A percentile compares a stretch with the other conserved stretches of the same genome.
phyloP scores from a whole-genome alignment of 2,329 filamentous ascomycete species.

The Drechslerella dactyloides region DNA sequence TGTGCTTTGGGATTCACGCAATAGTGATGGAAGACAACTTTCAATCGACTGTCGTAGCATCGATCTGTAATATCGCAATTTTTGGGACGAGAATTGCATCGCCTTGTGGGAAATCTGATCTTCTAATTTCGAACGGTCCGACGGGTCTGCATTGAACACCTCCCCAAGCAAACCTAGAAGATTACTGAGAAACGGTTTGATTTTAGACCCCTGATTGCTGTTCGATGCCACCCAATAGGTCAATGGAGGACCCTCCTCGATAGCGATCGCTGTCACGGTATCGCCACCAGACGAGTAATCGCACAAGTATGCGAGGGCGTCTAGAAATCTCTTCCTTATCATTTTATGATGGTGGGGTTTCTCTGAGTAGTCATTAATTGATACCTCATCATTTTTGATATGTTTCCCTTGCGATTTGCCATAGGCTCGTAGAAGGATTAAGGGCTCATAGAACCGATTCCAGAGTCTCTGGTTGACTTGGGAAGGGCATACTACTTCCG shows the following conservation, averaged over 20 bases:
- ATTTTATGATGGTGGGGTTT: not conserved
- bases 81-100: constrained; percentile 1
- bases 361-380: not conserved
- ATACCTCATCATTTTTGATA: not conserved
- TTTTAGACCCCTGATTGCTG: not conserved
- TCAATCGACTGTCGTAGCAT: not conserved
- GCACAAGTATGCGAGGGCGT: constrained; percentile 18
- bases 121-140: not conserved
- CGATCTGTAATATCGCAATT: not conserved
- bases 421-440: constrained; percentile 11
- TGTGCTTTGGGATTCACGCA: not conserved
- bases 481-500: not conserved
- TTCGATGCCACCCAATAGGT: constrained; percentile 22
- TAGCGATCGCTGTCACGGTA: constrained; percentile 20
- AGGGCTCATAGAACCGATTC: constrained; percentile 26
- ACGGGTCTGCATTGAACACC: not conserved
- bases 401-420: constrained; percentile 16
- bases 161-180: not conserved
- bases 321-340: constrained; percentile 7
- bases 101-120: constrained; percentile 5
- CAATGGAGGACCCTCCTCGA: constrained; percentile 8
- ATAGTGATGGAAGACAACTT: not conserved
- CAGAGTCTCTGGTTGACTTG: constrained; percentile 11
- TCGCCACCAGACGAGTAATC: constrained; percentile 3
- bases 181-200: not conserved